Evolutionary conservation across 495 filamentous ascomycete genomes (phyloP), one percentile per base, ranked within the genome.

Genomic region (Hyaloscypha variabilis): DNA sequence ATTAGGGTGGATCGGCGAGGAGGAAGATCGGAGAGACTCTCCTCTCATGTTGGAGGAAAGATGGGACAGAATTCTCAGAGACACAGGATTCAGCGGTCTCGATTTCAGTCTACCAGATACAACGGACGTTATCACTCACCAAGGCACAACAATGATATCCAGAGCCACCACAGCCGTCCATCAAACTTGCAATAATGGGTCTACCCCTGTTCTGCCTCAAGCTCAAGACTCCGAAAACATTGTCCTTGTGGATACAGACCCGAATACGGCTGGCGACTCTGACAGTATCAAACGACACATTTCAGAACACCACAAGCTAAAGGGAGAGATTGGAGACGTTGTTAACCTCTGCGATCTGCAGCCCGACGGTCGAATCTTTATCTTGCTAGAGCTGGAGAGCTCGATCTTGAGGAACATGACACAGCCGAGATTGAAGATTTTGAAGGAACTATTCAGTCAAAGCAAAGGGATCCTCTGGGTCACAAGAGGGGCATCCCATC

Each of bases 371-470:
- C 28, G 57, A 42, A 42, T 59, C 30, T 59, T 5, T 26, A 46
- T 59, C 34, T 42, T 59, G 30, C 4, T 59, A 59, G 57, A 59
- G 31, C 57, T 42, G 29, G 31, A 59, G 6, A 59, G 30, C 30
- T 59, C 57, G 34, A 59, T 59, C 21, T 59, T 59, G 34, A 59
- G 57, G 28, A 31, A 59, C 57, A 59, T 59, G 57, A 59, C 28
- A 59, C 31, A 59, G 31, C 19, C 31, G 13, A 59, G 28, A 11
- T 19, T 59, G 30, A 46, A 36, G 57, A 23, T 8, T 59, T 54
- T 54, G 51, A 54, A 54, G 51, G 26, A 21, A 54, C 76, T 88
- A 17, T 42, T 42, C 39, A 42, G 39, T 42, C 6, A 42, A 42
- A 42, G 39, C 14, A 42, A 64, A 50, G 67, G 70, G 8, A 36